These are phyloP conservation scores for Lichtheimia ramosa DNA, from an alignment of 371 early-diverging fungal species.

Conservation along the genomic window DNA sequence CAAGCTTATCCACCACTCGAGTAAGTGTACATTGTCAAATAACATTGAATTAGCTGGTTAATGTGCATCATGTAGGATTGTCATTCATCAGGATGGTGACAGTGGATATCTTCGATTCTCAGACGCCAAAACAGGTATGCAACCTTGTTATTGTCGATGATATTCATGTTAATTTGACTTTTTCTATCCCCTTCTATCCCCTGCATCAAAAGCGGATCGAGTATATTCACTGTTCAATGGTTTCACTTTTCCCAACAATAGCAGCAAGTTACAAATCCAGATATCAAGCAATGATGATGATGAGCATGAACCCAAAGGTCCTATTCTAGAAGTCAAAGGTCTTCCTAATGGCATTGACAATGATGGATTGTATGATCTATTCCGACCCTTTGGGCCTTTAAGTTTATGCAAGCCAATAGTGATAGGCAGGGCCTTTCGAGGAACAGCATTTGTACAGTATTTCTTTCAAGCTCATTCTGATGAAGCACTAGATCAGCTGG, in stretches of 20 bases:
- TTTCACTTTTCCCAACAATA: conserved; percentile 20
- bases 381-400: conserved; percentile 45
- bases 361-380: conserved; percentile 28
- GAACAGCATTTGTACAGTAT: conserved; percentile 37
- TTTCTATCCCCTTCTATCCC: background rate
- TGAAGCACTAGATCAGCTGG: conserved; percentile 27
- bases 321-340: conserved; percentile 33
- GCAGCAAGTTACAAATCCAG: conserved; percentile 20
- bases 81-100: conserved; percentile 12
- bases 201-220: conserved; percentile 14
- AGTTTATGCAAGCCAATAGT: conserved; percentile 30
- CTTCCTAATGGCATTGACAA: conserved; percentile 26
- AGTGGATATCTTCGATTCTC: conserved; percentile 18
- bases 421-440: conserved; percentile 23
- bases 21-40: too few relatives aligned
- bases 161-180: background rate
- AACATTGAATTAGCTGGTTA: too few relatives aligned
- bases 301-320: conserved; percentile 24
- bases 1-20: conserved; percentile 45
- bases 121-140: conserved; percentile 20
- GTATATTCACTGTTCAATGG: conserved; percentile 31
- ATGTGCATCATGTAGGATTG: too few relatives aligned
- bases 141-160: background rate
- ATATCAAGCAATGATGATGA: conserved; percentile 12
- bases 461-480: conserved; percentile 34